Conservation (phyloP, 164 flowering plant genomes). For the Dillenia turbinata region DNA sequence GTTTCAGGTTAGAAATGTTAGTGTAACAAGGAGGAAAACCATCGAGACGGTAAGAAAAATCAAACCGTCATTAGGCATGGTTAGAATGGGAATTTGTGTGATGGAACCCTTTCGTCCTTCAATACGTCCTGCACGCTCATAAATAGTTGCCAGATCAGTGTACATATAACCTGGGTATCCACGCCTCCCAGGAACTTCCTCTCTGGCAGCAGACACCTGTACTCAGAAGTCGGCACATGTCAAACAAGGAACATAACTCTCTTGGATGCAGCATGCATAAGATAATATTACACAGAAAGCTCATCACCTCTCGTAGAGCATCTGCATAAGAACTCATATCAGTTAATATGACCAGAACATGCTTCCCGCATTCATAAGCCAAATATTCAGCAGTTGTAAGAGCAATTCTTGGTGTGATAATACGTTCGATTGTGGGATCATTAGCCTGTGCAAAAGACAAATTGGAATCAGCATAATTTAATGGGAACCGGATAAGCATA, state of each 20-base stretch:
- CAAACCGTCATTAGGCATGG: conserved; percentile 94
- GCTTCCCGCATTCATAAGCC: conserved; percentile 99
- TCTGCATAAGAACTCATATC: conserved; percentile 99
- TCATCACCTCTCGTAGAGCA: conserved; percentile 92
- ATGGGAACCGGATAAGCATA: background rate
- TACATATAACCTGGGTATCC: conserved; percentile 99
- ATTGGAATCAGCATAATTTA: background rate
- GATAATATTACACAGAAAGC: background rate
- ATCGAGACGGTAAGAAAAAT: background rate
- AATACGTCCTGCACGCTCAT: conserved; percentile 98
- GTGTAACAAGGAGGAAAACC: background rate
- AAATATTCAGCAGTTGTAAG: conserved; percentile 95
- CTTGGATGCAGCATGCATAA: background rate
- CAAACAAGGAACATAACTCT: background rate
- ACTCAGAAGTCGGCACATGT: conserved; percentile 1
- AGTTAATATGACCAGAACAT: conserved; percentile 89
- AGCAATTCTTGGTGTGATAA: conserved; percentile 95
- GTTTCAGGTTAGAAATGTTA: background rate
- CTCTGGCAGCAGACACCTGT: conserved; percentile 99
- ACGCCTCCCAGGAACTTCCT: conserved; percentile 99
- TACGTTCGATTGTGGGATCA: conserved; percentile 97
- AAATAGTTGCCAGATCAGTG: conserved; percentile 94
- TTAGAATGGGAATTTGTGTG: conserved; percentile 93
- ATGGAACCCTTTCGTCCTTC: conserved; percentile 97
- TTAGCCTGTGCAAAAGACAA: conserved; percentile 61